phyloP scores from a whole-genome alignment of 202 grass and related monocot species.

The Carex sylvatica region DNA sequence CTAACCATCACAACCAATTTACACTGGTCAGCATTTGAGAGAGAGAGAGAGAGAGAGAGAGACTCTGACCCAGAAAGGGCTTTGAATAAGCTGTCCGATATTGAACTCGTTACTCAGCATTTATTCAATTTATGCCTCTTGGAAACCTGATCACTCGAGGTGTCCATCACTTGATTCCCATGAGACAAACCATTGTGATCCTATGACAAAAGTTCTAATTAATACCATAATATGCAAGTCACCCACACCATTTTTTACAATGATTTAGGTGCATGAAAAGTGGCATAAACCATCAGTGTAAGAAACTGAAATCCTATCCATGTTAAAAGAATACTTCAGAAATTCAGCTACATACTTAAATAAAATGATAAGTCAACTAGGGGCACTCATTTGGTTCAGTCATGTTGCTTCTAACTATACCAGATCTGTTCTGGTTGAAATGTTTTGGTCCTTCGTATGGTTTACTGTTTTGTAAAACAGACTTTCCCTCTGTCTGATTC shows the following conservation, averaged over 20 bases:
- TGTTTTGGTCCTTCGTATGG: neutral
- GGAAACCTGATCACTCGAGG: conserved; percentile 20
- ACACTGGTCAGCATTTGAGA: conserved; percentile 16
- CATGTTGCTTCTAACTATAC: neutral
- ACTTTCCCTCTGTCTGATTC: neutral
- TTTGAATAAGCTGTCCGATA: neutral
- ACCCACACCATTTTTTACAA: neutral
- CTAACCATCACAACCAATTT: conserved; percentile 11
- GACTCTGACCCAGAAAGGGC: neutral
- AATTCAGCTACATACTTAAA: neutral
- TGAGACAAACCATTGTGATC: conserved; percentile 12
- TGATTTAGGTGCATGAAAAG: neutral
- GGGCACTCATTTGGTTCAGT: neutral
- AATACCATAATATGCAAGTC: neutral
- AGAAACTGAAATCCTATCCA: neutral
- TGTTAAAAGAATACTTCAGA: neutral
- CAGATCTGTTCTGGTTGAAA: neutral
- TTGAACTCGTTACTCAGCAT: neutral
- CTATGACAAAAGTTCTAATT: neutral
- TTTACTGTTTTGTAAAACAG: neutral
- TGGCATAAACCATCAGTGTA: neutral
- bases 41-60: neutral
- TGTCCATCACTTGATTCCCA: conserved; percentile 19
- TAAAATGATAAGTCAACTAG: neutral
- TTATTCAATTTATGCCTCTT: conserved; percentile 30